Base-by-base conservation (phyloP, 164 flowering plant genomes). In the Kalanchoe fedtschenkoi region DNA sequence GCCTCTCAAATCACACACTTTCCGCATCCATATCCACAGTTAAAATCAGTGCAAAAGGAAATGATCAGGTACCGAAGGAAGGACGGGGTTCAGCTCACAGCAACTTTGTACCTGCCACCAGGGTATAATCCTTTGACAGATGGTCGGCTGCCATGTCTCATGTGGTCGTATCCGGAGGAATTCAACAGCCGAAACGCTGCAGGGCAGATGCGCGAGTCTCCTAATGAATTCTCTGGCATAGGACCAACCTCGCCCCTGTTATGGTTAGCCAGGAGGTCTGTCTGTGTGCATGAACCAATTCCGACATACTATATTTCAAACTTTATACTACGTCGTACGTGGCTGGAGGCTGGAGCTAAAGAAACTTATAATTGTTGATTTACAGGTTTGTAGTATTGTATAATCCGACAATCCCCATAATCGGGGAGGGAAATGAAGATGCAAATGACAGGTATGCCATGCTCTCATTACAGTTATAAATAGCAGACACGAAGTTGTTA, bases 101-200 rank as follows among this genome's bases (percentile, higher is more conserved):
- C 97, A 61, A 93, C 99, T 54, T 72, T 93, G 32, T 93, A 90
- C 70, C 72, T 93, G 67, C 96, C 99, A 60, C 99, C 99, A 62
- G 80, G 74, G 16, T 93, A 88, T 76, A 91, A 88, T 72, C 79
- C 95, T 58, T 65, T 82, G 34, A 85, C 76, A 71, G 99, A 93
- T 76, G 97, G 99, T 19, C 91, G 97, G 56, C 95, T 88, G 72
- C 97, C 99, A 11, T 93, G 97, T 73, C 68, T 93, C 69, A 68
- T 90, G 34, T 93, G 99, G 99, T 90, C 99, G 60, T 93, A 93
- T 65, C 99, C 99, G 54, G 95, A 95, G 65, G 99, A 93, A 73
- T 93, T 93, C 64, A 93, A 90, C 69, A 93, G 97, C 76, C 90
- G 87, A 82, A 92, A 93, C 61, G 96, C 99, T 65, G 97, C 99